These are phyloP conservation scores for Phytophthora meadii DNA, from an alignment of 352 stramenopile genomes.

Conservation along the genomic window DNA sequence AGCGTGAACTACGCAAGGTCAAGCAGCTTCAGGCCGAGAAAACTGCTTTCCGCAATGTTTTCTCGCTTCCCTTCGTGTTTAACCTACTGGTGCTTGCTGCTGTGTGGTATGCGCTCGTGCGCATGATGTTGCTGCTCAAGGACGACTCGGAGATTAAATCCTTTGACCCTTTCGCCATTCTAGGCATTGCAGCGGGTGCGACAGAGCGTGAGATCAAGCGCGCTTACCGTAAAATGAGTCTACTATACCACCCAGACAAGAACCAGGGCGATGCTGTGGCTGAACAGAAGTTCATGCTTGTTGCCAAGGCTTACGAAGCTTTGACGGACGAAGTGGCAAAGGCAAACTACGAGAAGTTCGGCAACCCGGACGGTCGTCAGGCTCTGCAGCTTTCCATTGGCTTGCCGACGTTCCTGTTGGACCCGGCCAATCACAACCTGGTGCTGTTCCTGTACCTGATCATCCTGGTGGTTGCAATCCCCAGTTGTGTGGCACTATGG, in stretches of 20 bases:
- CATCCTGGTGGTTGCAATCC: slow-evolving; percentile 98
- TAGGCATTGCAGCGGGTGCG: slow-evolving; percentile 93
- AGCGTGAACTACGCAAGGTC: slow-evolving; percentile 86
- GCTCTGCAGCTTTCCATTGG: slow-evolving; percentile 96
- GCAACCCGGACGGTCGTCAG: slow-evolving; percentile 99
- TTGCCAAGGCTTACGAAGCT: slow-evolving; percentile 95
- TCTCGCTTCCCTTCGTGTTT: slow-evolving; percentile 76
- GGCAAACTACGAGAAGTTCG: slow-evolving; percentile 98
- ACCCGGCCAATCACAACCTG: slow-evolving; percentile 98
- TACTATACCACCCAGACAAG: slow-evolving; percentile 95
- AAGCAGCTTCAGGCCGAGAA: slow-evolving; percentile 88
- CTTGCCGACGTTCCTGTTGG: slow-evolving; percentile 97
- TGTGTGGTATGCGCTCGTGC: slow-evolving; percentile 90
- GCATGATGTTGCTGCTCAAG: slow-evolving; percentile 91
- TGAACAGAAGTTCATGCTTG: slow-evolving; percentile 99
- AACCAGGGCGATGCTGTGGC: slow-evolving; percentile 97
- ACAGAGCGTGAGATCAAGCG: slow-evolving; percentile 96
- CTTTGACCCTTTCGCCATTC: slow-evolving; percentile 98
- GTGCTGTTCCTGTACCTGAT: slow-evolving; percentile 99
- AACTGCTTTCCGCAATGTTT: slow-evolving; percentile 85
- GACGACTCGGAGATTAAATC: slow-evolving; percentile 98
- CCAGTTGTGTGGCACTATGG: slow-evolving; percentile 94
- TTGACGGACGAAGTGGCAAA: slow-evolving; percentile 96
- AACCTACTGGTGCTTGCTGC: slow-evolving; percentile 76
- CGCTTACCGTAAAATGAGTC: slow-evolving; percentile 93